These are phyloP conservation scores for Gaeumannomyces tritici DNA, from an alignment of 2,329 filamentous ascomycete species.

Conservation along the genomic window DNA sequence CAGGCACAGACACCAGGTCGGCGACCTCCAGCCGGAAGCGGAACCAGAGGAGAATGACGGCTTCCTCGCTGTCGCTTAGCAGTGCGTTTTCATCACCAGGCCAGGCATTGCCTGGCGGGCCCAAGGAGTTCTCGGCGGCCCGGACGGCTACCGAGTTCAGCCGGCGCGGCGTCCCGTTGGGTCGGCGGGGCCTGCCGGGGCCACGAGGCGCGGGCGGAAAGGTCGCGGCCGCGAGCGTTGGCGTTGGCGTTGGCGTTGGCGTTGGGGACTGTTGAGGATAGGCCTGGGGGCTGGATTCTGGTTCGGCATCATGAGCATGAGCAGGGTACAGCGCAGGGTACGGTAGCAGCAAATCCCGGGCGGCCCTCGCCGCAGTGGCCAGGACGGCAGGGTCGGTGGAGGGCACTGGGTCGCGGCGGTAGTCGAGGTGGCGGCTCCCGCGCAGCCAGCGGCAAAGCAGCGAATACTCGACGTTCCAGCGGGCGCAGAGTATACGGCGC, in stretches of 20 bases:
- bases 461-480: background rate
- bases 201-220: no score
- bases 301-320: background rate
- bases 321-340: background rate
- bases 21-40: slow-evolving; percentile 1
- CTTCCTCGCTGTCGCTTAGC: background rate
- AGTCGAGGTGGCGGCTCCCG: background rate
- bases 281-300: background rate
- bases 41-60: background rate
- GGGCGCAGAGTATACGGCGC: background rate
- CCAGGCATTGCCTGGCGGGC: no score
- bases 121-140: background rate
- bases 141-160: background rate
- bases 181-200: background rate
- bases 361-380: background rate
- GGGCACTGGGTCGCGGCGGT: background rate
- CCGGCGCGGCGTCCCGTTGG: background rate
- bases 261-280: background rate
- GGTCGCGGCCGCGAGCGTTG: no score
- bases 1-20: background rate
- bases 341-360: background rate
- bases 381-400: background rate
- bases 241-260: background rate
- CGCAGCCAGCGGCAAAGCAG: background rate
- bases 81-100: background rate